These are phyloP conservation scores for Phytopythium delawarense DNA, from an alignment of 352 stramenopile species.

Conservation along the genomic window DNA sequence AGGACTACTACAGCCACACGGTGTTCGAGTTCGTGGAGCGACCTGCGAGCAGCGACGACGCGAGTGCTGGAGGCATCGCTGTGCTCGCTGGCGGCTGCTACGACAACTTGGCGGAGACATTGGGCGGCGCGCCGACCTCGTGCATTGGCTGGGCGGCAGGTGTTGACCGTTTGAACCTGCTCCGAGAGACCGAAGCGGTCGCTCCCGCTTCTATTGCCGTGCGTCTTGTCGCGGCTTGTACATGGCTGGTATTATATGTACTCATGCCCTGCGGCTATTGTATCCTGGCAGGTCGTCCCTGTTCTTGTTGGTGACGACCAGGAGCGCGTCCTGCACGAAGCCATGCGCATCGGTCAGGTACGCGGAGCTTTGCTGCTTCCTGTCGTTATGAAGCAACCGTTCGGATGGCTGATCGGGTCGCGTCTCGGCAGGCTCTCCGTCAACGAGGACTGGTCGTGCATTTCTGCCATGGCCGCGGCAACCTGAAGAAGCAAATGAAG, in stretches of 20 bases:
- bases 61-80: slow-evolving; percentile 47
- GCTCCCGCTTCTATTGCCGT: slow-evolving; percentile 45
- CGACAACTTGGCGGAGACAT: slow-evolving; percentile 60
- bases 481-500: slow-evolving; percentile 90
- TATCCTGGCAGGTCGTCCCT: slow-evolving; percentile 49
- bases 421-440: slow-evolving; percentile 25
- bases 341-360: slow-evolving; percentile 62
- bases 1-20: slow-evolving; percentile 90
- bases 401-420: not conserved
- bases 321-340: slow-evolving; percentile 48
- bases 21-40: slow-evolving; percentile 87
- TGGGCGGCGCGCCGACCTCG: slow-evolving; percentile 52
- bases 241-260: not conserved
- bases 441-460: slow-evolving; percentile 63
- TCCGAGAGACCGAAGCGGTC: slow-evolving; percentile 30
- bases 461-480: slow-evolving; percentile 73
- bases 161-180: slow-evolving; percentile 70
- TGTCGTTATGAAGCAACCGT: not conserved
- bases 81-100: slow-evolving; percentile 85
- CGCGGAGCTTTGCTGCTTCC: not conserved
- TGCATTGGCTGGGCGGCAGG: slow-evolving; percentile 86
- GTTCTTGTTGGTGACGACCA: slow-evolving; percentile 42
- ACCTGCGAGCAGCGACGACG: slow-evolving; percentile 8
- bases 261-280: not conserved
- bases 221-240: not conserved